Evolutionary conservation across 306 rosid species (phyloP).

Genomic region (Castanea mollissima): DNA sequence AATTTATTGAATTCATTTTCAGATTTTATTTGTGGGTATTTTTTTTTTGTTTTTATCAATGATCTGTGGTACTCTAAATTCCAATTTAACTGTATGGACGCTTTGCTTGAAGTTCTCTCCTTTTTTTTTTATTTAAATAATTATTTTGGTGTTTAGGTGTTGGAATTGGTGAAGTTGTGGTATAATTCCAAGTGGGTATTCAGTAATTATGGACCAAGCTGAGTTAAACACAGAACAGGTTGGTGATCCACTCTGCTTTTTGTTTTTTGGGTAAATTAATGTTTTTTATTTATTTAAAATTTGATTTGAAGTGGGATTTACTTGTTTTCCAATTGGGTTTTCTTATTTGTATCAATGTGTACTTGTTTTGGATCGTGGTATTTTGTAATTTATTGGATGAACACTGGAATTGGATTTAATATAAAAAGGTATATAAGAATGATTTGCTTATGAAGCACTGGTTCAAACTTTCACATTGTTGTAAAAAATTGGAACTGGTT

Average conservation of each 20-base stretch:
- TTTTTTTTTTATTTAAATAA: background rate
- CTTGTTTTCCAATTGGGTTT: background rate
- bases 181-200: conserved; percentile 22
- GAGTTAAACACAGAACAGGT: conserved; percentile 89
- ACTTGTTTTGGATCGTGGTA: background rate
- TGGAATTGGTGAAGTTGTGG: conserved; percentile 16
- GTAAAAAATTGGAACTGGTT: background rate
- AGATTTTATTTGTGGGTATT: background rate
- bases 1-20: background rate
- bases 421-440: background rate
- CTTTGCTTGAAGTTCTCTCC: background rate
- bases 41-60: background rate
- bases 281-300: conserved; percentile 6
- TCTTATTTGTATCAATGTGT: background rate
- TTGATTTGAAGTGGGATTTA: conserved; percentile 21
- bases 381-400: background rate
- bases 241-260: conserved; percentile 20
- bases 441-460: background rate
- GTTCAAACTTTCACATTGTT: background rate
- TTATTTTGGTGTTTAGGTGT: conserved; percentile 20
- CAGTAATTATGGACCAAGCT: conserved; percentile 59
- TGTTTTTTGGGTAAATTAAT: background rate
- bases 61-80: background rate
- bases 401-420: background rate
- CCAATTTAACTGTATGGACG: background rate